A percentile compares a stretch with the other conserved stretches of the same genome.
phyloP scores from a whole-genome alignment of 1,139 yeast species.

The Hyphopichia fennica region DNA sequence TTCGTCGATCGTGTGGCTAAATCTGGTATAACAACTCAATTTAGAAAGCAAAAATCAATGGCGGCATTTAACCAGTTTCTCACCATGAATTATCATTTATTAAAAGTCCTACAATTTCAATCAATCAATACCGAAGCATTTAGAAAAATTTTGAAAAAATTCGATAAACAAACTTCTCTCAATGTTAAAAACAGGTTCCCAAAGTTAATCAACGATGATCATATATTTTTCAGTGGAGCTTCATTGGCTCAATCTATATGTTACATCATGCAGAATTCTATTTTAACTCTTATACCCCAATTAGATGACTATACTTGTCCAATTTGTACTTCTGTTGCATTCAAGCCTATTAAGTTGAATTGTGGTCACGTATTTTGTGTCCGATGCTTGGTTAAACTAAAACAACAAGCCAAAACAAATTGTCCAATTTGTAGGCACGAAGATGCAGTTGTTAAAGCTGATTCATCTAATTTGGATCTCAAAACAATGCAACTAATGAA shows the following conservation, averaged over 20 bases:
- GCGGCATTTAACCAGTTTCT: constrained; percentile 52
- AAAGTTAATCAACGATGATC: constrained; percentile 43
- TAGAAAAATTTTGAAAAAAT: constrained; percentile 67
- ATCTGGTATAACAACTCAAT: constrained; percentile 38
- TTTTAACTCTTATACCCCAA: constrained; percentile 64
- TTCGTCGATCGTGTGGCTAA: constrained; percentile 48
- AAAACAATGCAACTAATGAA: constrained; percentile 54
- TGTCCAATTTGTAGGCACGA: constrained; percentile 68
- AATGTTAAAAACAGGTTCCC: constrained; percentile 51
- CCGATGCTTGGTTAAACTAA: constrained; percentile 66
- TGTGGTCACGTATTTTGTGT: constrained; percentile 74
- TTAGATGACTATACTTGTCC: constrained; percentile 76
- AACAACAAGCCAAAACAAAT: constrained; percentile 53
- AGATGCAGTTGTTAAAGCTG: constrained; percentile 56
- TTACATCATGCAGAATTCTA: constrained; percentile 52
- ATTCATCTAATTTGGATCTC: constrained; percentile 58
- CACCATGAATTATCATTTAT: constrained; percentile 51
- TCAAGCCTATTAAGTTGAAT: constrained; percentile 61
- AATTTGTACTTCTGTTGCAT: constrained; percentile 67
- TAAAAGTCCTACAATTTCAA: constrained; percentile 63
- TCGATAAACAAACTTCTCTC: constrained; percentile 69
- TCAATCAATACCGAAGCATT: constrained; percentile 63
- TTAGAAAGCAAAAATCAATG: constrained; percentile 50
- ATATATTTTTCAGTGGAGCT: constrained; percentile 45
- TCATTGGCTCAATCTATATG: constrained; percentile 59